phyloP scores from a whole-genome alignment of 208 protist genomes.

The Sergeia podlipaevii region DNA sequence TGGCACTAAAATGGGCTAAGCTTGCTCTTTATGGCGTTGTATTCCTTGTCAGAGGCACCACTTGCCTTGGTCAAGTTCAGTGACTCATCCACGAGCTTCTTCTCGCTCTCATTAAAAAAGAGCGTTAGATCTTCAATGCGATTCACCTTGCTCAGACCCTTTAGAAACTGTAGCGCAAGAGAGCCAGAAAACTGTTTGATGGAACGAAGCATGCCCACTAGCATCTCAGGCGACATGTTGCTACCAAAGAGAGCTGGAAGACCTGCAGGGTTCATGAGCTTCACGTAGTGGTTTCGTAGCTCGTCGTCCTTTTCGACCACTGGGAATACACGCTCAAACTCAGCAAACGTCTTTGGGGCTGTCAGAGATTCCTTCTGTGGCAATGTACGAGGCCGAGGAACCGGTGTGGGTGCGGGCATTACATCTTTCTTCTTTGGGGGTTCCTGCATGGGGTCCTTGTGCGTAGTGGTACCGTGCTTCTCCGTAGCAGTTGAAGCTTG shows the following conservation, averaged over 20 bases:
- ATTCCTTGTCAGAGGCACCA: conserved; percentile 37
- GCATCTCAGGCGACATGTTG: conserved; percentile 83
- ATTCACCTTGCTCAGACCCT: conserved; percentile 63
- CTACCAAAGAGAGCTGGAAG: conserved; percentile 71
- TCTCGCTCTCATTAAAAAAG: conserved; percentile 77
- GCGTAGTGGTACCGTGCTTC: not conserved
- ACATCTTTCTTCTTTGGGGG: not conserved
- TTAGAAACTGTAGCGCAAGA: conserved; percentile 48
- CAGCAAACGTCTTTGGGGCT: conserved; percentile 74
- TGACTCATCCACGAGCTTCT: conserved; percentile 48
- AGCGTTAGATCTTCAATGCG: conserved; percentile 76
- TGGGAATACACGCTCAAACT: conserved; percentile 84
- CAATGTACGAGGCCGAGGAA: conserved; percentile 19
- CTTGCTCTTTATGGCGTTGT: conserved; percentile 44
- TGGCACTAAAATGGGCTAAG: conserved; percentile 44
- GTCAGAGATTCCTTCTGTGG: conserved; percentile 59
- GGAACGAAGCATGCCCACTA: conserved; percentile 52
- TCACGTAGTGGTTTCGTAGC: conserved; percentile 62
- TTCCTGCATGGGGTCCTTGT: not conserved
- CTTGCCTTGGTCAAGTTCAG: conserved; percentile 40
- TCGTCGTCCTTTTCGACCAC: conserved; percentile 56
- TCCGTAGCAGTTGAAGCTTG: not conserved
- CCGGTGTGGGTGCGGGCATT: conserved; percentile 2
- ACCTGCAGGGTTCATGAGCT: conserved; percentile 43
- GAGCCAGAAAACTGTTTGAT: conserved; percentile 29